Base-by-base conservation (phyloP, 2,329 filamentous ascomycete genomes). In the Penicillium sumatraense region DNA sequence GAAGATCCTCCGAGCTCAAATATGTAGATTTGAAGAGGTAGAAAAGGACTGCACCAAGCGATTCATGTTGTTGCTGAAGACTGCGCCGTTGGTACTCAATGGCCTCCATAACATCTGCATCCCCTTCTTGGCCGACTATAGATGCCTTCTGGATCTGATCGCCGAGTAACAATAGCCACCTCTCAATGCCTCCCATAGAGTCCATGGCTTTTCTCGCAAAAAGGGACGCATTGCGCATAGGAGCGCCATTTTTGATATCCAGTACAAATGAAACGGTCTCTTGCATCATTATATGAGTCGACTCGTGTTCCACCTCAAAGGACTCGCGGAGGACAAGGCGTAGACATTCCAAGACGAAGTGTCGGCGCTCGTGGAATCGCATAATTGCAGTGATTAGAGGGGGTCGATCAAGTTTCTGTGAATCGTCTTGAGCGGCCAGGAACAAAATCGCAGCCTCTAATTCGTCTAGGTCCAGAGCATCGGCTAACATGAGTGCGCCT, bases 381-480 rank as follows among this genome's bases (percentile, higher is more conserved):
- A 98, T 89, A 61, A 97, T 85, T 56, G 89, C 89, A 64, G 89
- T 89, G 71, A 93, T 87, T 51, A 91, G 81, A 56, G 90, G 81
- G 3, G 90, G 83, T 21, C 90, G 86, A 57, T 91, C 91, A 5
- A 92, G 80, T 14, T 84, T 80, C 41, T 84, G 80, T 14, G 86
- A 81, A 63, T 93, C 88, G 33, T 86, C 83, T 69, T 90, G 84
- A 16, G 90, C 87, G 52, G 88, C 86, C 49, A 96, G 78, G 54
- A 96, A 85, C 47, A 95, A 83, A 62, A 84, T 83, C 9, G 91
- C 90, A 16, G 93, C 89, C 65, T 95, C 86, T 54, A 96, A 72
- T 75, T 99, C 96, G 75, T 99, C 93, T 49, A 99, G 81, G 67
- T 96, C 88, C 58, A 97, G 81, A 64, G 91, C 90, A 73, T 98